Conservation (phyloP, 495 filamentous ascomycete species). For the Talaromyces wortmannii region DNA sequence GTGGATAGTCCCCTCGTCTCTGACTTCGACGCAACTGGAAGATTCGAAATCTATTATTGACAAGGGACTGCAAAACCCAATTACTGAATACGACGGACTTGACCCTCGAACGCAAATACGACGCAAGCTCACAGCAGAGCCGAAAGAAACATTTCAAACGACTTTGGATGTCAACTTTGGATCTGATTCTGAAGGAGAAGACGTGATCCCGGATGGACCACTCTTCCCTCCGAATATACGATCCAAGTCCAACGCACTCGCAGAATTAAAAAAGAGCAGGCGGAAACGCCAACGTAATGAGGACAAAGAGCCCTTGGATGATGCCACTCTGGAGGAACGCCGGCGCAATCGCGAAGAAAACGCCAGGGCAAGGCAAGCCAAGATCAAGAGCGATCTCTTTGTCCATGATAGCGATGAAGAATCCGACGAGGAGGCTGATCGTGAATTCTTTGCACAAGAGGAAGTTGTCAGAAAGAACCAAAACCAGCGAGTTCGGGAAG, state of each 20-base stretch:
- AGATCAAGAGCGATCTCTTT: constrained; percentile 79
- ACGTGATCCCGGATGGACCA: constrained; percentile 52
- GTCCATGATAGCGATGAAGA: constrained; percentile 78
- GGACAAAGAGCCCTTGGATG: constrained; percentile 37
- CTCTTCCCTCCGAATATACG: constrained; percentile 57
- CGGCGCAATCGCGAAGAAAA: constrained; percentile 46
- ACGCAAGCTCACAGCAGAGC: constrained; percentile 50
- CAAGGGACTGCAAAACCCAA: constrained; percentile 63
- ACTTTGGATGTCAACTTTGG: constrained; percentile 44
- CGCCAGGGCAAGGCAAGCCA: constrained; percentile 56
- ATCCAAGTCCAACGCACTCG: constrained; percentile 37
- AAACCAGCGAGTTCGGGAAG: constrained; percentile 38
- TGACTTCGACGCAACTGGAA: constrained; percentile 56
- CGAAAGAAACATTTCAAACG: constrained; percentile 28
- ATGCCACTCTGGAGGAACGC: constrained; percentile 43
- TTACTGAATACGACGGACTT: constrained; percentile 59
- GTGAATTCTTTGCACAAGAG: constrained; percentile 67
- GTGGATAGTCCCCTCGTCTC: constrained; percentile 70
- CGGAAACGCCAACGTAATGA: constrained; percentile 31
- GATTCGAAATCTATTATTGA: constrained; percentile 58
- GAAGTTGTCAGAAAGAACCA: constrained; percentile 47
- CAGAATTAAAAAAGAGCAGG: constrained; percentile 46
- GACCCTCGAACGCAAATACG: constrained; percentile 71
- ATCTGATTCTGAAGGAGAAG: constrained; percentile 55
- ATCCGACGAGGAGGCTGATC: constrained; percentile 58